phyloP scores from a whole-genome alignment of 805 yeast genomes.

The Middelhovenomyces tepae region DNA sequence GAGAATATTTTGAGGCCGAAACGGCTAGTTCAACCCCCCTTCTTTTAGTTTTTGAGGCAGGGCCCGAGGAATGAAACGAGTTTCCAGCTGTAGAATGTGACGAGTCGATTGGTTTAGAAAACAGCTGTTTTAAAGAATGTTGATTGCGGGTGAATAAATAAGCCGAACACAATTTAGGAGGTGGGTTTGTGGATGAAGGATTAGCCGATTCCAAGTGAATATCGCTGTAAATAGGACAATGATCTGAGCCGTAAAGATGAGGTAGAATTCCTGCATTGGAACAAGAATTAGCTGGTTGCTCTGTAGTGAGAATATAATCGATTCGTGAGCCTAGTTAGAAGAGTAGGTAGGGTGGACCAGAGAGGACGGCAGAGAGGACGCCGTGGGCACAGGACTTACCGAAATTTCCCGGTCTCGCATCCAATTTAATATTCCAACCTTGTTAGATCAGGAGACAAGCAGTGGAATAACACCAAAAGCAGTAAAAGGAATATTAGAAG shows the following conservation, averaged over 20 bases:
- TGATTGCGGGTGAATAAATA: slow-evolving; percentile 14
- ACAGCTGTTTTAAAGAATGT: slow-evolving; percentile 13
- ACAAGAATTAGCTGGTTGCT: slow-evolving; percentile 28
- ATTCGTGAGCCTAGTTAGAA: slow-evolving; percentile 89
- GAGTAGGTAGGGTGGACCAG: too few species aligned
- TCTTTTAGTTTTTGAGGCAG: not conserved
- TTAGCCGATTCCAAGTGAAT: slow-evolving; percentile 26
- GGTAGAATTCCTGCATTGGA: slow-evolving; percentile 55
- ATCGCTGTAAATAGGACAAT: slow-evolving; percentile 83
- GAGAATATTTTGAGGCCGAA: too few species aligned
- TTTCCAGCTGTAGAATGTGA: not conserved
- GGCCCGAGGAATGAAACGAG: slow-evolving; percentile 1
- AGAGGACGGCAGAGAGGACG: too few species aligned
- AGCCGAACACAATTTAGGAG: slow-evolving; percentile 11
- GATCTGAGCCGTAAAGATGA: slow-evolving; percentile 77
- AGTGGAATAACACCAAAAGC: too few species aligned
- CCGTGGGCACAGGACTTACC: too few species aligned
- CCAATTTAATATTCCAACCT: slow-evolving; percentile 80
- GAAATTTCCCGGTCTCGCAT: slow-evolving; percentile 71
- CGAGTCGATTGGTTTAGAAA: slow-evolving; percentile 5
- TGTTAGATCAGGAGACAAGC: slow-evolving; percentile 64
- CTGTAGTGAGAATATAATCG: slow-evolving; percentile 58
- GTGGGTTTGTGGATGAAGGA: slow-evolving; percentile 1
- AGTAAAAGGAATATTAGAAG: too few species aligned
- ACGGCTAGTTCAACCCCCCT: slow-evolving; percentile 1